Base-by-base conservation (phyloP, 768 basidiomycete genomes). In the Tricholoma hemisulphureum region DNA sequence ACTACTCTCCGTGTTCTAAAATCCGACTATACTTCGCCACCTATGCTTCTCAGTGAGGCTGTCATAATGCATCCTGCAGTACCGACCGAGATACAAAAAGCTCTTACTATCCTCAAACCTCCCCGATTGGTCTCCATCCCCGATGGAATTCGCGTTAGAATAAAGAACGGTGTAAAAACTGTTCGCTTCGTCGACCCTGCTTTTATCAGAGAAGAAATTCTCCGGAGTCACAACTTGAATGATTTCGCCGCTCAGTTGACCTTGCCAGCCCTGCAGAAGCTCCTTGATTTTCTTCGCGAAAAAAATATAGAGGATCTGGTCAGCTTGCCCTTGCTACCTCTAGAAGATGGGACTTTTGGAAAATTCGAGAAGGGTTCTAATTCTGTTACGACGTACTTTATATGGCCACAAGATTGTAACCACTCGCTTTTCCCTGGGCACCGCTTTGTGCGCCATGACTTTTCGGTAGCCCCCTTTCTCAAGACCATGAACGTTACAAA, bases 291-390 rank as follows among this genome's bases (percentile, higher is more conserved):
- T 51, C 63, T 78, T 10, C 50, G 56, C 11, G 34, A 55, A 21
- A 60, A 65, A 2, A 51, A 32, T 1, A 29, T 58, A 4, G 53
- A 60, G 5, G 55, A 63, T 45, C 54, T 75, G 11, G 20, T 62
- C 29, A 75, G 66, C 0, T 65, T 79, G 39, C 63, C 65, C 1
- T 65, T 80, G 3, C 55, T 80, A 1, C 77, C 75, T 5, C 65
- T 80, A 16, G 67, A 71, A 21, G 61, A 77, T 56, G 71, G 65
- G 5, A 66, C 57, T 0, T 72, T 73, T 45, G 71, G 65, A 1
- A 59, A 57, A 2, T 65, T 79, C 8, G 56, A 67, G 37, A 23
- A 58, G 20, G 31, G 50, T 7, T 55, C 48, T n/a, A 56, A 54
- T 29, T 53, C 59, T 14, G 46, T 52, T 0, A 49, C n/a, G 6